phyloP scores from a whole-genome alignment of 495 filamentous ascomycete genomes.

The Collariella sp. region DNA sequence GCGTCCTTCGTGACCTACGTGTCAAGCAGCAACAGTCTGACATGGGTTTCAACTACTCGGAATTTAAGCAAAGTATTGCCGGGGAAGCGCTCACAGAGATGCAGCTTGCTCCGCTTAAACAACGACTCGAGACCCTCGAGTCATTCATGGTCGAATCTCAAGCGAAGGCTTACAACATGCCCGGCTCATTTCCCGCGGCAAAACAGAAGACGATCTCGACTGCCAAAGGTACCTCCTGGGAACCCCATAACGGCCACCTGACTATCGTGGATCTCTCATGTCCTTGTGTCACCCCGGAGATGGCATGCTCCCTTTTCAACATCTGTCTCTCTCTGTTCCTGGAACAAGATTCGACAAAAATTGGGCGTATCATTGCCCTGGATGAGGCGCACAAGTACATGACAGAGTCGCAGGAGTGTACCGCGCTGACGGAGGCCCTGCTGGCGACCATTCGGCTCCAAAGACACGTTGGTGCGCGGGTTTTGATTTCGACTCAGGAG shows the following conservation, averaged over 20 bases:
- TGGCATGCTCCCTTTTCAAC: slow-evolving; percentile 61
- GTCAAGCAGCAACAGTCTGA: slow-evolving; percentile 33
- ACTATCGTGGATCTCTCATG: slow-evolving; percentile 71
- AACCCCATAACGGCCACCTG: slow-evolving; percentile 41
- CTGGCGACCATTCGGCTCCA: slow-evolving; percentile 59
- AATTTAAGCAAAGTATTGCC: slow-evolving; percentile 38
- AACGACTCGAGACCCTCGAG: slow-evolving; percentile 49
- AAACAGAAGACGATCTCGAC: background rate
- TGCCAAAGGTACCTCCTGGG: slow-evolving; percentile 26
- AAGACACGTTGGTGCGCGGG: slow-evolving; percentile 56
- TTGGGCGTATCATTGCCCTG: slow-evolving; percentile 33
- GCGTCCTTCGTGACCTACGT: slow-evolving; percentile 54
- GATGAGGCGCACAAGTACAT: slow-evolving; percentile 40
- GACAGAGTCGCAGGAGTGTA: slow-evolving; percentile 31
- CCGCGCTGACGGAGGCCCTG: slow-evolving; percentile 55
- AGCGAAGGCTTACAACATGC: slow-evolving; percentile 15
- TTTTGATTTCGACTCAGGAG: slow-evolving; percentile 72
- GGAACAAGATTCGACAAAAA: slow-evolving; percentile 36
- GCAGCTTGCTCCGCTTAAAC: slow-evolving; percentile 45
- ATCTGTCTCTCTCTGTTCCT: slow-evolving; percentile 56
- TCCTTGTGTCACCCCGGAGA: slow-evolving; percentile 57
- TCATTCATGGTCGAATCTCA: slow-evolving; percentile 44
- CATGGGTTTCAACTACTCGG: slow-evolving; percentile 42
- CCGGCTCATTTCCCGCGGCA: too few relatives aligned
- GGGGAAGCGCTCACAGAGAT: slow-evolving; percentile 31